Evolutionary conservation across 2,329 filamentous ascomycete genomes (phyloP).

Genomic region (Truncatella angustata): DNA sequence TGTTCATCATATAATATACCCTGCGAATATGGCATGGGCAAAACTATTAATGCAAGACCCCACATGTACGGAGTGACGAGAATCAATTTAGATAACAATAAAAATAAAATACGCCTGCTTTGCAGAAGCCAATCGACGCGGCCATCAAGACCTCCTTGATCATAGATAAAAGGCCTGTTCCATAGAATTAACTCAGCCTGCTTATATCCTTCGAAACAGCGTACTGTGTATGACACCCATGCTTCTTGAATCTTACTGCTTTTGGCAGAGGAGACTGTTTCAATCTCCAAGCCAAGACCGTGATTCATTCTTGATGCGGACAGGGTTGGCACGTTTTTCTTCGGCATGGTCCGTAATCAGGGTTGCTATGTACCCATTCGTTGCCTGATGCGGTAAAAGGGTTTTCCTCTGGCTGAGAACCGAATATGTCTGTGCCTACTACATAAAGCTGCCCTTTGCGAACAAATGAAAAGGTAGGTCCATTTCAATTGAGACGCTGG

Average conservation of each 20-base stretch:
- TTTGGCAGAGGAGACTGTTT: background rate
- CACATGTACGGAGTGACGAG: background rate
- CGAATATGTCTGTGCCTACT: no score
- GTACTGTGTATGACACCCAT: background rate
- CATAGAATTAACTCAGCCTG: background rate
- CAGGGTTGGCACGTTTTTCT: conserved; percentile 4
- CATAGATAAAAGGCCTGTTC: background rate
- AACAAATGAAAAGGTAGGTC: no score
- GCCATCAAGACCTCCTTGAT: no score
- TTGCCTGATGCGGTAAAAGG: conserved; percentile 1
- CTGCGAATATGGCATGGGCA: background rate
- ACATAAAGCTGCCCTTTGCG: no score
- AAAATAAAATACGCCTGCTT: no score
- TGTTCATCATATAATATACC: background rate
- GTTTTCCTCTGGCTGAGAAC: background rate
- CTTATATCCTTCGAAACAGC: background rate
- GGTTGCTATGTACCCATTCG: background rate
- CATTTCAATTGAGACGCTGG: no score
- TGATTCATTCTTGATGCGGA: background rate
- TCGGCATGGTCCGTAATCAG: no score
- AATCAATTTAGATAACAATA: no score
- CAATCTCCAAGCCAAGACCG: no score
- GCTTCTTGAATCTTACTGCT: background rate
- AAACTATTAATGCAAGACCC: background rate
- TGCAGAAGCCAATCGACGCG: no score